phyloP scores from a whole-genome alignment of 805 yeast species.

The Starmerella floricola region DNA sequence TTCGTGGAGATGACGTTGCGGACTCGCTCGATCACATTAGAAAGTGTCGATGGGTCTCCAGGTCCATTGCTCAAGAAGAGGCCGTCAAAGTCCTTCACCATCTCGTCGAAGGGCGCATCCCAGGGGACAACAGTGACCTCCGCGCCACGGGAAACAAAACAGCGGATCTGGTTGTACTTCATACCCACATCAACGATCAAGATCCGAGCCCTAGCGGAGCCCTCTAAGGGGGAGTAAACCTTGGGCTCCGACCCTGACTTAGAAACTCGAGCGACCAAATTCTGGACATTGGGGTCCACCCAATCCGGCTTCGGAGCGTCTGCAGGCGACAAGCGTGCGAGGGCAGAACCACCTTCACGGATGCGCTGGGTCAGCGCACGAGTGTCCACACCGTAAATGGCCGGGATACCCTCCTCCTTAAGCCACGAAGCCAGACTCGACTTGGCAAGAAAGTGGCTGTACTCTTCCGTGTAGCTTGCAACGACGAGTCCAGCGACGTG shows the following conservation, averaged over 20 bases:
- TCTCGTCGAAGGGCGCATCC: slow-evolving; percentile 73
- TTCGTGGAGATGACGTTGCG: slow-evolving; percentile 45
- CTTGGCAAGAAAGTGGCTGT: slow-evolving; percentile 83
- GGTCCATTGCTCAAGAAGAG: slow-evolving; percentile 96
- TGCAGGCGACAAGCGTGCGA: slow-evolving; percentile 57
- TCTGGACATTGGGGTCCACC: slow-evolving; percentile 84
- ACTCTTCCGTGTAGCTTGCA: slow-evolving; percentile 92
- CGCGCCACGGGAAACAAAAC: slow-evolving; percentile 91
- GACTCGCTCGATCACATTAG: slow-evolving; percentile 51
- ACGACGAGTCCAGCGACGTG: slow-evolving; percentile 96
- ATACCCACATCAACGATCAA: slow-evolving; percentile 94
- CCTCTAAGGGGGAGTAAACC: slow-evolving; percentile 66
- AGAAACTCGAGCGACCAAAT: slow-evolving; percentile 87
- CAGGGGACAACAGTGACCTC: slow-evolving; percentile 93
- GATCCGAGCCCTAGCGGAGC: slow-evolving; percentile 45
- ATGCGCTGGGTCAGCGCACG: slow-evolving; percentile 86
- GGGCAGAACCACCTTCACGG: slow-evolving; percentile 83
- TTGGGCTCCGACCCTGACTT: slow-evolving; percentile 35
- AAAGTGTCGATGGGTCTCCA: slow-evolving; percentile 91
- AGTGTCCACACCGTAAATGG: slow-evolving; percentile 95
- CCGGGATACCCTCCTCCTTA: slow-evolving; percentile 82
- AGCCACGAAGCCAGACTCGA: slow-evolving; percentile 92
- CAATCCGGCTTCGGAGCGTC: slow-evolving; percentile 70
- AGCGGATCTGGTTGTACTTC: slow-evolving; percentile 95
- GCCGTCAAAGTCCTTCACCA: slow-evolving; percentile 70